These are phyloP conservation scores for Parastagonospora nodorum DNA, from an alignment of 2,329 filamentous ascomycete genomes.

Conservation along the genomic window DNA sequence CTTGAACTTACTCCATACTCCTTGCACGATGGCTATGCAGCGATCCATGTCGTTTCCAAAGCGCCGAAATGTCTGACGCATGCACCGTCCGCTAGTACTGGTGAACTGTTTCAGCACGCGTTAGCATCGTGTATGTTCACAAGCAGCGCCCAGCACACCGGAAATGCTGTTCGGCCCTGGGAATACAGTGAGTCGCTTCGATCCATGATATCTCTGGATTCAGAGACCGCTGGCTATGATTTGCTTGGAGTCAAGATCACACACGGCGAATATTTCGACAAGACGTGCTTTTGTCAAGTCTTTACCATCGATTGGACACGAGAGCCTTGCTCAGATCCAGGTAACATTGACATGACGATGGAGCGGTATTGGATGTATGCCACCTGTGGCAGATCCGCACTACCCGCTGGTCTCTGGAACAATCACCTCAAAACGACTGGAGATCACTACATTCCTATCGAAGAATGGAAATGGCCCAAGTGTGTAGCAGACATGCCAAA, in stretches of 20 bases:
- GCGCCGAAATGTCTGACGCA: constrained; percentile 37
- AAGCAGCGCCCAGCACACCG: constrained; percentile 32
- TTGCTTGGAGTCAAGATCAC: constrained; percentile 21
- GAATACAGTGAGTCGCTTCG: constrained; percentile 31
- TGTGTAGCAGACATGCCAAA: constrained; percentile 29
- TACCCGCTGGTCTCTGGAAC: constrained; percentile 32
- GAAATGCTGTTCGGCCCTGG: constrained; percentile 40
- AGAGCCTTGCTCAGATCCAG: constrained; percentile 24
- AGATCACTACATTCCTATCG: constrained; percentile 32
- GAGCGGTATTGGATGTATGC: constrained; percentile 41
- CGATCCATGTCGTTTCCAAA: constrained; percentile 22
- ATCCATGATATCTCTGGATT: constrained; percentile 39
- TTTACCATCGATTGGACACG: constrained; percentile 18
- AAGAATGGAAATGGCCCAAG: constrained; percentile 37
- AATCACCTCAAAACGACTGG: constrained; percentile 29
- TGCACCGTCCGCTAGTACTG: constrained; percentile 20
- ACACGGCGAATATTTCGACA: constrained; percentile 39
- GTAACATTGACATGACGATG: constrained; percentile 25
- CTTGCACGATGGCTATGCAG: constrained; percentile 29
- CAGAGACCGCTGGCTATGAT: constrained; percentile 41
- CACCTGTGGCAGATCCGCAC: constrained; percentile 31
- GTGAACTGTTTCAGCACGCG: constrained; percentile 34
- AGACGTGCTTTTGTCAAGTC: constrained; percentile 36
- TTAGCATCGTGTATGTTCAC: constrained; percentile 40
- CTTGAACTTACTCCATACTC: constrained; percentile 32